Conservation (phyloP, 202 grass and related monocot species). For the Cymbopogon flexuosus region DNA sequence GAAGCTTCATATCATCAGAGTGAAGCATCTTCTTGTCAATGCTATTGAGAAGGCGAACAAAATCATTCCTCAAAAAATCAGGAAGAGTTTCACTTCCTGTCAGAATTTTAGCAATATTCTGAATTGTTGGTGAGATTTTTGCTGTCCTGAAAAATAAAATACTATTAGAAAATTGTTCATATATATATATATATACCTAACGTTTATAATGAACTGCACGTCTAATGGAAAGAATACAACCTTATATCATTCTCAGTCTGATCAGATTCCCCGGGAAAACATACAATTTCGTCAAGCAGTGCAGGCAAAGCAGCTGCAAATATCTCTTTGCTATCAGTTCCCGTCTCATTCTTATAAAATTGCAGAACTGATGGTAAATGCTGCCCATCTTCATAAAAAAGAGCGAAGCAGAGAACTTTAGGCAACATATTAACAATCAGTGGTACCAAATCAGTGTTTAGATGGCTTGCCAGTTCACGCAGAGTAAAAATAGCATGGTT, state of each 20-base stretch:
- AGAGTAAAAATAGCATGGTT: conserved; percentile 60
- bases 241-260: conserved; percentile 59
- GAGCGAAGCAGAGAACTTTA: conserved; percentile 74
- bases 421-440: conserved; percentile 65
- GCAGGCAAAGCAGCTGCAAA: conserved; percentile 79
- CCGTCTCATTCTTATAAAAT: conserved; percentile 75
- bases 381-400: conserved; percentile 67
- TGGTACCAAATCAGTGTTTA: conserved; percentile 52
- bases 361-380: conserved; percentile 76
- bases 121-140: conserved; percentile 66
- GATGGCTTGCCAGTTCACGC: conserved; percentile 59
- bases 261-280: conserved; percentile 74
- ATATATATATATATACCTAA: background rate
- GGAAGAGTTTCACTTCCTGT: conserved; percentile 70
- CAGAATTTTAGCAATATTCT: conserved; percentile 71
- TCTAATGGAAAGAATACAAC: conserved; percentile 35
- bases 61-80: conserved; percentile 91
- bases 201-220: background rate
- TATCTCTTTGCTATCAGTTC: conserved; percentile 82
- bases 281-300: conserved; percentile 89
- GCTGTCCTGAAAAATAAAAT: conserved; percentile 53
- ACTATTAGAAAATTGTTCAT: conserved; percentile 21
- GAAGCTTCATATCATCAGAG: conserved; percentile 63
- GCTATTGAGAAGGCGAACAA: conserved; percentile 87
- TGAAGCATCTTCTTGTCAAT: conserved; percentile 94